Base-by-base conservation (phyloP, 2,329 filamentous ascomycete genomes). In the Claviceps africana region DNA sequence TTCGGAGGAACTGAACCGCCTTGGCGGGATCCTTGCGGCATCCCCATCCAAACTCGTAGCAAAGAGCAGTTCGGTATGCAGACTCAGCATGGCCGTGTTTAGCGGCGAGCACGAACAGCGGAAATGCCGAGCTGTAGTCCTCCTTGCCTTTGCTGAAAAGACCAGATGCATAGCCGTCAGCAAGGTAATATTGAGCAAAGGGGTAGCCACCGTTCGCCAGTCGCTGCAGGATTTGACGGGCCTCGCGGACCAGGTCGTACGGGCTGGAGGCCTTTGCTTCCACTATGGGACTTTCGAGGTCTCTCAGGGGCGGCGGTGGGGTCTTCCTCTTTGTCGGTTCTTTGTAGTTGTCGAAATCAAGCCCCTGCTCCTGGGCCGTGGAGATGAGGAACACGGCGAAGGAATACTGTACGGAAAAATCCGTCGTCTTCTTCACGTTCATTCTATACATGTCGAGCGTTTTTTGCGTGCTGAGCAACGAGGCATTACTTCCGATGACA, bases 41-140 rank as follows among this genome's bases (percentile, higher is more conserved):
- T 42, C 93, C 93, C 93, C 93, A 98, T 56, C 90, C 93, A 68
- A 96, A 97, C 67, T 98, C 93, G 70, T 97, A 97, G 72, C 90
- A 96, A 52, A 98, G 75, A 17, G 86, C 93, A 50, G 91, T 85
- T 52, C 93, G 86, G 69, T 96, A 98, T 37, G 85, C 90, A 53
- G 93, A 93, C 72, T 98, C 93, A 47, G 93, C 89, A 67, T 98
- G 93, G 33, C 93, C 93, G 69, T 96, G 93, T 71, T 97, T 98
- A 61, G 88, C 91, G 9, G 93, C 93, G 17, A 93, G 81, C 39
- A 95, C 78, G 64, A 98, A 98, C 31, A 97, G 80, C 9, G 88
- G 86, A 64, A 97, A 97, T 0, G 93, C 90, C 42, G 86, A 83
- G 63, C 90, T 88, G 64, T 94, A 85, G 65, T 98, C 93, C 61